Evolutionary conservation across 495 filamentous ascomycete species (phyloP).

Genomic region (Aspergillus baeticus): DNA sequence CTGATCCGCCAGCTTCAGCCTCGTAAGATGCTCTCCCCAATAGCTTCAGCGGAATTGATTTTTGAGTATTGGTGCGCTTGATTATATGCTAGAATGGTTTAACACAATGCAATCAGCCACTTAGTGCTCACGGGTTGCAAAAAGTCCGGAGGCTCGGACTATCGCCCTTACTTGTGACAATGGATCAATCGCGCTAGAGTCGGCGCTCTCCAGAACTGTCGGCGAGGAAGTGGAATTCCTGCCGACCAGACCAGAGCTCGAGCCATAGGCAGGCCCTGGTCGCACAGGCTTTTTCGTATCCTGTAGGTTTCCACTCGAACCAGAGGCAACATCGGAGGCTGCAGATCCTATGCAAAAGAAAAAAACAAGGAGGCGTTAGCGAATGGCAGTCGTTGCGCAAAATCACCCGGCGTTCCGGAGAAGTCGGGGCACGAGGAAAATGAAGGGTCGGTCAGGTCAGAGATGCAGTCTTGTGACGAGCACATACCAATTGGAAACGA

Average conservation of each 20-base stretch:
- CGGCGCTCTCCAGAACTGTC: slow-evolving; percentile 32
- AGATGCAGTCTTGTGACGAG: slow-evolving; percentile 11
- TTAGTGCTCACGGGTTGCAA: slow-evolving; percentile 11
- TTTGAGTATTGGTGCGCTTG: slow-evolving; percentile 76
- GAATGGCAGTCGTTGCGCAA: slow-evolving; percentile 9
- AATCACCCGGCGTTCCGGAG: slow-evolving; percentile 6
- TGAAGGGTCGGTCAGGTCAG: neutral
- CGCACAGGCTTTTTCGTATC: slow-evolving; percentile 31
- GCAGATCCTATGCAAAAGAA: slow-evolving; percentile 25
- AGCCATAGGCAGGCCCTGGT: slow-evolving; percentile 11
- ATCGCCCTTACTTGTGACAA: slow-evolving; percentile 50
- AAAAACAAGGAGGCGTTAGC: slow-evolving; percentile 13
- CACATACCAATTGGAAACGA: slow-evolving; percentile 28
- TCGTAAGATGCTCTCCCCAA: slow-evolving; percentile 56
- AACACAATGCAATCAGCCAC: slow-evolving; percentile 15
- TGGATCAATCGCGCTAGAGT: slow-evolving; percentile 52
- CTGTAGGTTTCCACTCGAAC: slow-evolving; percentile 34
- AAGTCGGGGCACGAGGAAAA: neutral
- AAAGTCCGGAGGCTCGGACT: neutral
- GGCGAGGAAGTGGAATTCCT: slow-evolving; percentile 30
- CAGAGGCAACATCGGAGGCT: slow-evolving; percentile 36
- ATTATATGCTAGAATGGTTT: slow-evolving; percentile 64
- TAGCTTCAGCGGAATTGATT: slow-evolving; percentile 64
- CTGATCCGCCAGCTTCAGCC: slow-evolving; percentile 52
- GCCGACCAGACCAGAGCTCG: slow-evolving; percentile 18